A percentile compares a stretch with the other conserved stretches of the same genome.
phyloP scores from a whole-genome alignment of 192 early-diverging fungal species.

The Gaertneriomyces semiglobifer region DNA sequence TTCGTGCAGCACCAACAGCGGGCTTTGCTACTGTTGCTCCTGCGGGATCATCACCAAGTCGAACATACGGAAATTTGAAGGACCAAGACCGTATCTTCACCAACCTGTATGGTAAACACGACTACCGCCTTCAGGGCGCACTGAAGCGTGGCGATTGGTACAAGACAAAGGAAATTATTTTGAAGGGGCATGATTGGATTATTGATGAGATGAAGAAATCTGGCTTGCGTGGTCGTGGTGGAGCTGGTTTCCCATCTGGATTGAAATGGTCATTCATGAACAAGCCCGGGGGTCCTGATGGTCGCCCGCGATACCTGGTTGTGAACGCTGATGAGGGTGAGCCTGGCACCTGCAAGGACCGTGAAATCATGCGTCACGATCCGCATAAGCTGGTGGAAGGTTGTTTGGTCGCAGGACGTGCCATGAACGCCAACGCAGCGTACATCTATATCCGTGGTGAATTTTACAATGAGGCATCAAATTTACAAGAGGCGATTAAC shows the following conservation, averaged over 20 bases:
- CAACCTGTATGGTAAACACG: constrained; percentile 91
- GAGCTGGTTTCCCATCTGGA: constrained; percentile 96
- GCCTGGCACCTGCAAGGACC: constrained; percentile 98
- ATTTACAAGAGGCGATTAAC: constrained; percentile 90
- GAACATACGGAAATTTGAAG: constrained; percentile 56
- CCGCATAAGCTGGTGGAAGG: constrained; percentile 98
- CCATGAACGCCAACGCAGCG: constrained; percentile 96
- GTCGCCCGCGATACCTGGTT: constrained; percentile 83
- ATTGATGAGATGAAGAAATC: constrained; percentile 95
- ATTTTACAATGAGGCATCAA: constrained; percentile 94
- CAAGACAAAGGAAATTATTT: constrained; percentile 96
- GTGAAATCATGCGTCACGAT: constrained; percentile 88
- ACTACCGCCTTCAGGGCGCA: constrained; percentile 84
- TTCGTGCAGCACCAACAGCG: constrained; percentile 9
- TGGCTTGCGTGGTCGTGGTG: constrained; percentile 85
- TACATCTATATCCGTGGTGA: constrained; percentile 98
- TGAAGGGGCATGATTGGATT: constrained; percentile 97
- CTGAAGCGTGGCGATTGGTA: constrained; percentile 97
- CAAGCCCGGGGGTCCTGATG: constrained; percentile 70
- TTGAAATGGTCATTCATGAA: constrained; percentile 99
- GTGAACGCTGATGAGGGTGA: constrained; percentile 99
- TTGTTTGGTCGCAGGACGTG: constrained; percentile 89
- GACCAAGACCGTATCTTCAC: constrained; percentile 98
- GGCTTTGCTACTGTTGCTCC: constrained; percentile 32
- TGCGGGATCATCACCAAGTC: constrained; percentile 13